Evolutionary conservation across 331 rosid genomes (phyloP).

Genomic region (Quercus phellos): DNA sequence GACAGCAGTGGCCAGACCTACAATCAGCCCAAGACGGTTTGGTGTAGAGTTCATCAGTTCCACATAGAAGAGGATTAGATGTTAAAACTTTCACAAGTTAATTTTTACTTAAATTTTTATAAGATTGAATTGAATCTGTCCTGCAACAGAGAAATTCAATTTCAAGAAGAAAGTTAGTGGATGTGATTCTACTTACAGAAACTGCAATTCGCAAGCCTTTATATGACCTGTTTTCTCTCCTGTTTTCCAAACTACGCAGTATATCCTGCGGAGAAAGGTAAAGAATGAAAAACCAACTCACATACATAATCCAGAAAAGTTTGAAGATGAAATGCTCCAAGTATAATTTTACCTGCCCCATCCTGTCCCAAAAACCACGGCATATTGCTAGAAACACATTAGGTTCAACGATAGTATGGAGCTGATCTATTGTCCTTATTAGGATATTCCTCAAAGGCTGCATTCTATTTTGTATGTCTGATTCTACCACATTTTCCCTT

Average conservation of each 20-base stretch:
- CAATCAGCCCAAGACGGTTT: neutral
- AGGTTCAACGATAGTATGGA: slow-evolving; percentile 20
- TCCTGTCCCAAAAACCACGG: slow-evolving; percentile 24
- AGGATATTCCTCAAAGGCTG: slow-evolving; percentile 23
- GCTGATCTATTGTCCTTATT: slow-evolving; percentile 7
- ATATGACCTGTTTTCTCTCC: slow-evolving; percentile 15
- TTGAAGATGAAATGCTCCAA: neutral
- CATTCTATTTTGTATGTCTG: slow-evolving; percentile 20
- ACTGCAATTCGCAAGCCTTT: slow-evolving; percentile 27
- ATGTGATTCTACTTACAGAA: slow-evolving; percentile 17
- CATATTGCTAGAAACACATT: slow-evolving; percentile 27
- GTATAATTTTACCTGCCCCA: slow-evolving; percentile 26
- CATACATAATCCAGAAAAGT: neutral
- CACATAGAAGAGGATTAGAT: neutral
- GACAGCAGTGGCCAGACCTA: no score
- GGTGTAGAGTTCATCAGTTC: neutral
- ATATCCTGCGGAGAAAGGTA: slow-evolving; percentile 19
- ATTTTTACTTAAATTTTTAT: neutral
- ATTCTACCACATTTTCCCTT: slow-evolving; percentile 9
- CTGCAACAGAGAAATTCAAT: neutral
- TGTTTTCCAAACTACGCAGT: slow-evolving; percentile 19
- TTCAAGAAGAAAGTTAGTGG: neutral
- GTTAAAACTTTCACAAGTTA: neutral
- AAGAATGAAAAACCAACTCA: neutral
- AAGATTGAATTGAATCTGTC: neutral